A percentile compares a stretch with the other conserved stretches of the same genome.
Evolutionary conservation across 208 protist species (phyloP).

Genomic region (Herpetomonas muscarum): DNA sequence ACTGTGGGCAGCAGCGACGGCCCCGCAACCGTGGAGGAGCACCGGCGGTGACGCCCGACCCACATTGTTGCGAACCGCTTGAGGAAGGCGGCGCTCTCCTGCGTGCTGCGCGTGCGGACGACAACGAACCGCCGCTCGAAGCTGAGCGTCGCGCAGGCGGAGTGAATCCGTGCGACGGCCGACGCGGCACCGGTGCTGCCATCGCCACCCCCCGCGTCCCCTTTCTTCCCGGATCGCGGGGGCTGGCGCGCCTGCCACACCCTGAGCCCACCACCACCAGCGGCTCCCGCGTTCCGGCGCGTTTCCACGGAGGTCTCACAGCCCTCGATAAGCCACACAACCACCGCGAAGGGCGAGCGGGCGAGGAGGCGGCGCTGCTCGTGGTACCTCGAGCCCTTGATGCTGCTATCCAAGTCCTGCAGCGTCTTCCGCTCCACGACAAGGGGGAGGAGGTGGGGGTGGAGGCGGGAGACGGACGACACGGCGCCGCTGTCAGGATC

Average conservation of each 20-base stretch:
- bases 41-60: not conserved
- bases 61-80: slow-evolving; percentile 18
- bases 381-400: slow-evolving; percentile 54
- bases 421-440: slow-evolving; percentile 82
- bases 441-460: slow-evolving; percentile 34
- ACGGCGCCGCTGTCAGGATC: not conserved
- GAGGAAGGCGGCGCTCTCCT: slow-evolving; percentile 37
- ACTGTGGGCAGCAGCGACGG: slow-evolving; percentile 13
- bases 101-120: slow-evolving; percentile 43
- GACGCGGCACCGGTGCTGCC: not conserved
- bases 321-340: slow-evolving; percentile 79
- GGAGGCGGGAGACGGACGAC: not conserved
- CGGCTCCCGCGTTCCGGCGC: not conserved
- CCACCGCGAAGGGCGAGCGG: slow-evolving; percentile 34
- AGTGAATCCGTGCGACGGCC: slow-evolving; percentile 9
- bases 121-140: slow-evolving; percentile 22
- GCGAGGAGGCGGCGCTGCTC: slow-evolving; percentile 69
- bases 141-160: slow-evolving; percentile 38
- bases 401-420: slow-evolving; percentile 64
- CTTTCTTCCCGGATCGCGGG: too few relatives aligned
- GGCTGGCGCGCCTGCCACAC: too few relatives aligned
- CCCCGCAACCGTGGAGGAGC: not conserved
- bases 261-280: not conserved
- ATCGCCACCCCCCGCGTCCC: not conserved
- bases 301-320: slow-evolving; percentile 3